Percentiles rank a stretch among this genome's conserved stretches.
phyloP scores from a whole-genome alignment of 1,284 basidiomycete genomes.

The Psilocybe mexicana region DNA sequence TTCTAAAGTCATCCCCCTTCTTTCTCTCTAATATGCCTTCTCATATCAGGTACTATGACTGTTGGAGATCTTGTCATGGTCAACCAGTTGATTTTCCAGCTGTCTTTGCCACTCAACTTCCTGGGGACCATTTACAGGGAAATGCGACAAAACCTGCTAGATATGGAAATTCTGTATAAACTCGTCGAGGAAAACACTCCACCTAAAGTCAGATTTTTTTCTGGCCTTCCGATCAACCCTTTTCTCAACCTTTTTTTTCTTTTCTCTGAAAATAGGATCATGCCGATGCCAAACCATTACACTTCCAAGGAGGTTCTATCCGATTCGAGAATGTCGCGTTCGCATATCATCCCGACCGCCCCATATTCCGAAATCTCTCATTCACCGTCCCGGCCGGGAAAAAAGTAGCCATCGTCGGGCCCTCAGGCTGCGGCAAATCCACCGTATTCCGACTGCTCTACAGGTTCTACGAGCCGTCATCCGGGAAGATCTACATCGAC shows the following conservation, averaged over 20 bases:
- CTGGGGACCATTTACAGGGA: slow-evolving; percentile 97
- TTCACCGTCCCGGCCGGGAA: slow-evolving; percentile 94
- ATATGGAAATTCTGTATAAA: slow-evolving; percentile 97
- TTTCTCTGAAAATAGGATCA: slow-evolving; percentile 51
- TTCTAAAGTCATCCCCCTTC: not conserved
- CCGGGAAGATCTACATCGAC: slow-evolving; percentile 83
- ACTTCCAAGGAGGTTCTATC: slow-evolving; percentile 83
- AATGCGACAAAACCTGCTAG: slow-evolving; percentile 90
- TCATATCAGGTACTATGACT: slow-evolving; percentile 85
- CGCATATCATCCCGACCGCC: slow-evolving; percentile 87
- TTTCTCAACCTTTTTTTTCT: not conserved
- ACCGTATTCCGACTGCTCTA: slow-evolving; percentile 94
- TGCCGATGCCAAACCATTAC: slow-evolving; percentile 66
- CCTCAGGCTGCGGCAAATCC: slow-evolving; percentile 97
- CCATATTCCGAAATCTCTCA: slow-evolving; percentile 87
- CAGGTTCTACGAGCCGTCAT: slow-evolving; percentile 88
- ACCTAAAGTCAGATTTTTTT: slow-evolving; percentile 49
- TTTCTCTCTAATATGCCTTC: not conserved
- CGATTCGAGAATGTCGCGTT: slow-evolving; percentile 92
- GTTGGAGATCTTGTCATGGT: slow-evolving; percentile 98
- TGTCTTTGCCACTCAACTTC: slow-evolving; percentile 96
- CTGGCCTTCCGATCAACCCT: not conserved
- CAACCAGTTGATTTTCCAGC: slow-evolving; percentile 98
- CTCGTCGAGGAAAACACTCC: slow-evolving; percentile 84
- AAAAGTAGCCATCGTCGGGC: slow-evolving; percentile 95